Percentiles rank a stretch among this genome's conserved stretches.
Evolutionary conservation across 345 rosid species (phyloP).

Genomic region (Cochlearia excelsa): DNA sequence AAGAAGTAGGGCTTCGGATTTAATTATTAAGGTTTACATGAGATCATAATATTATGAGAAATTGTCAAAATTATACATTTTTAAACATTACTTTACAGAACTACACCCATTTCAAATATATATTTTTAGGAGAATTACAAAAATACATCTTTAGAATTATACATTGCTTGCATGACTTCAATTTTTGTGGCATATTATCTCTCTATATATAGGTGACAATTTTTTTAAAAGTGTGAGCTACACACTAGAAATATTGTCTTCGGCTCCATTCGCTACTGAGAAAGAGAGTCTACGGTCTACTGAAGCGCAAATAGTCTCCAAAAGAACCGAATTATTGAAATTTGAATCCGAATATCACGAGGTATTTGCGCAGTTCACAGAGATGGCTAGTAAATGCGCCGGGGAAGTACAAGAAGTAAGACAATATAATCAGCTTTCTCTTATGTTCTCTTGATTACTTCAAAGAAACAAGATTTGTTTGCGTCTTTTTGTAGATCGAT

Average conservation of each 20-base stretch:
- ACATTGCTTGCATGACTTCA: background rate
- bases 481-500: constrained; percentile 57
- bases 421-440: background rate
- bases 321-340: constrained; percentile 70
- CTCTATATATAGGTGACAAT: constrained; percentile 65
- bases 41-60: too few species aligned
- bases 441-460: constrained; percentile 10
- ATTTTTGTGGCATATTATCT: constrained; percentile 6
- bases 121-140: too few species aligned
- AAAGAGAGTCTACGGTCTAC: constrained; percentile 73
- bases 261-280: constrained; percentile 66
- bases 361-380: constrained; percentile 84
- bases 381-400: constrained; percentile 85
- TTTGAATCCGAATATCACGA: constrained; percentile 91
- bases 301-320: constrained; percentile 74
- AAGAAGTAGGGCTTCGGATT: too few species aligned
- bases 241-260: constrained; percentile 80
- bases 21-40: too few species aligned
- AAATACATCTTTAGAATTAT: too few species aligned
- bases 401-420: constrained; percentile 82
- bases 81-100: too few species aligned
- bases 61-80: too few species aligned
- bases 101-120: too few species aligned
- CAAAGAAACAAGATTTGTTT: background rate
- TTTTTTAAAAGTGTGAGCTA: constrained; percentile 88